Conservation (phyloP, 306 rosid genomes). For the Trichosanthes truncata region DNA sequence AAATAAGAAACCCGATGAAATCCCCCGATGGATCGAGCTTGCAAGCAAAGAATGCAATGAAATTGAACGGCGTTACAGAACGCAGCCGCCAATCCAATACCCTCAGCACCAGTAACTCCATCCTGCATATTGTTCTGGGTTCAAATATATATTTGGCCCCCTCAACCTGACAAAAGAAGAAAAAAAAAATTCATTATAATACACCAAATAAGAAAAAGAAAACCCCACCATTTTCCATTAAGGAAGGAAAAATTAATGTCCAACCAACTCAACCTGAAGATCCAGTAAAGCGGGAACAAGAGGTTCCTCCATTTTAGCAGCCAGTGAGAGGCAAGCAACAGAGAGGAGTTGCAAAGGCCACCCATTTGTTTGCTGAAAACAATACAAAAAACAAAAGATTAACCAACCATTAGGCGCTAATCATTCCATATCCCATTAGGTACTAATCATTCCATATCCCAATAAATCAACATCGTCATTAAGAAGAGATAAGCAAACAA, state of each 20-base stretch:
- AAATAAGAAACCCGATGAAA: slow-evolving; percentile 46
- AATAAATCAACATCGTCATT: neutral
- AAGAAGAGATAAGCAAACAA: neutral
- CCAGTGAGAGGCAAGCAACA: slow-evolving; percentile 88
- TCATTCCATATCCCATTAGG: neutral
- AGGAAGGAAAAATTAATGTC: neutral
- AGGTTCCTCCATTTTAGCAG: slow-evolving; percentile 98
- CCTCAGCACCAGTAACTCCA: slow-evolving; percentile 78
- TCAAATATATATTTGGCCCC: slow-evolving; percentile 80
- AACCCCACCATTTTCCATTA: neutral
- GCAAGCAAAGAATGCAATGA: slow-evolving; percentile 71
- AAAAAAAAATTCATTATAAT: neutral
- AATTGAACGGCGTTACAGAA: slow-evolving; percentile 89
- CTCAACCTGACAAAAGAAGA: slow-evolving; percentile 33
- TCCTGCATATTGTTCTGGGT: slow-evolving; percentile 66
- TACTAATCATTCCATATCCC: neutral
- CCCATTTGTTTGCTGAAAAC: slow-evolving; percentile 61
- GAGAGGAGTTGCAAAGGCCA: slow-evolving; percentile 92
- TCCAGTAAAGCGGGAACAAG: slow-evolving; percentile 82
- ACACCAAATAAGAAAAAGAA: neutral
- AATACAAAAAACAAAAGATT: neutral
- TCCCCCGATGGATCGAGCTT: slow-evolving; percentile 68
- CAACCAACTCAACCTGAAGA: slow-evolving; percentile 50
- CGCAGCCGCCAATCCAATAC: slow-evolving; percentile 93
- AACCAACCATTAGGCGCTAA: neutral